A percentile compares a stretch with the other conserved stretches of the same genome.
Conservation (phyloP, 2,329 filamentous ascomycete species). For the Penicillium sp. region DNA sequence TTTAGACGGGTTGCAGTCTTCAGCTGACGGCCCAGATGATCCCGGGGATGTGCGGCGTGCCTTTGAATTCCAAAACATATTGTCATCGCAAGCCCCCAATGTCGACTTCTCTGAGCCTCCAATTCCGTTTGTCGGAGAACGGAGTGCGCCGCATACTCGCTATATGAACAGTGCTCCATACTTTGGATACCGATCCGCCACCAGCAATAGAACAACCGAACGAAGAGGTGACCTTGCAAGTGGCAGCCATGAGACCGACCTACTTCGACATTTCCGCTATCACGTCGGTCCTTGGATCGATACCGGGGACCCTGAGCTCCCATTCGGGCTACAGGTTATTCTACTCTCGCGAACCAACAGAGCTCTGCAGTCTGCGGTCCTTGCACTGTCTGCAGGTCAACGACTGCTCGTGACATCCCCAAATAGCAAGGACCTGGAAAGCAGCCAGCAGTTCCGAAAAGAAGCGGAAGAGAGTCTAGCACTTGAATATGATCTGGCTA, state of each 20-base stretch:
- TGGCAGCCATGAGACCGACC: slow-evolving; percentile 19
- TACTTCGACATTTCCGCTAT: slow-evolving; percentile 27
- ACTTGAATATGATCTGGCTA: slow-evolving; percentile 11
- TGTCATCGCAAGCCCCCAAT: neutral
- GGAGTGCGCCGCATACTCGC: neutral
- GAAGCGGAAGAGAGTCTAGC: slow-evolving; percentile 18
- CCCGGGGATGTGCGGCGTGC: neutral
- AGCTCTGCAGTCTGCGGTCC: slow-evolving; percentile 18
- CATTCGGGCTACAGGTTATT: slow-evolving; percentile 20
- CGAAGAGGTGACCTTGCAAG: neutral
- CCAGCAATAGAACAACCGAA: neutral
- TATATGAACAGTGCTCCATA: slow-evolving; percentile 1
- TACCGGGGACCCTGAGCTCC: slow-evolving; percentile 22
- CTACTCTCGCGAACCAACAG: slow-evolving; percentile 19
- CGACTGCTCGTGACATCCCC: slow-evolving; percentile 6
- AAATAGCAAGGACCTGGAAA: slow-evolving; percentile 1
- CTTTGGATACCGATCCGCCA: neutral
- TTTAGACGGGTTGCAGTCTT: neutral
- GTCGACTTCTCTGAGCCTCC: neutral
- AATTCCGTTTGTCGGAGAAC: neutral
- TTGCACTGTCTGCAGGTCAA: slow-evolving; percentile 21
- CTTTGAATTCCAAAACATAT: neutral
- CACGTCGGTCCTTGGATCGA: slow-evolving; percentile 27
- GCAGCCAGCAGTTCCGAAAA: slow-evolving; percentile 13
- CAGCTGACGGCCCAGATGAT: neutral